Conservation (phyloP, 139 green algal species). For the Coelastrella sp. region DNA sequence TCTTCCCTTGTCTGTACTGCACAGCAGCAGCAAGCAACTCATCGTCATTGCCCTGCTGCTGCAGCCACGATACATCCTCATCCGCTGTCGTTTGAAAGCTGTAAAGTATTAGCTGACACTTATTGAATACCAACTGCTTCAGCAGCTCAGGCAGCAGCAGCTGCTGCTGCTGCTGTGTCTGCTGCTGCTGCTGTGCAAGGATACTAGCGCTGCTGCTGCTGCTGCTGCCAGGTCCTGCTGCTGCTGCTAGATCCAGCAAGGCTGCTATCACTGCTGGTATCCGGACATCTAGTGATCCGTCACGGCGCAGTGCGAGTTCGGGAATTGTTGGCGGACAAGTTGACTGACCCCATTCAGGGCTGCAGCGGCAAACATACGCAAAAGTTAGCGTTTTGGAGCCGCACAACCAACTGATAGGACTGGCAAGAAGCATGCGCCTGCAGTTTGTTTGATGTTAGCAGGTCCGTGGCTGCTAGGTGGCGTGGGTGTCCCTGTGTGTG, state of each 20-base stretch:
- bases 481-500: no score
- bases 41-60: background rate
- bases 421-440: background rate
- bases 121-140: background rate
- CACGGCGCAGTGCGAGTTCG: constrained; percentile 25
- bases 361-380: constrained; percentile 1
- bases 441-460: background rate
- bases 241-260: background rate
- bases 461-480: no score
- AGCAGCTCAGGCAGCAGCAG: background rate
- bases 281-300: constrained; percentile 35
- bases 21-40: constrained; percentile 22
- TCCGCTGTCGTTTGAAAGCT: background rate
- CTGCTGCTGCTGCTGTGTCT: background rate
- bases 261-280: constrained; percentile 39
- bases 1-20: constrained; percentile 15
- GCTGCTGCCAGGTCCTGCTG: background rate
- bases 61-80: constrained; percentile 1
- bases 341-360: constrained; percentile 31
- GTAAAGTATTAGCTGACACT: background rate
- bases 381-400: background rate
- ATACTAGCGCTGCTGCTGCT: background rate
- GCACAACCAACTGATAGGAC: background rate
- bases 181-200: background rate
- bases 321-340: background rate